Evolutionary conservation across 2,329 filamentous ascomycete species (phyloP).

Genomic region (Fusarium gaditjirri): DNA sequence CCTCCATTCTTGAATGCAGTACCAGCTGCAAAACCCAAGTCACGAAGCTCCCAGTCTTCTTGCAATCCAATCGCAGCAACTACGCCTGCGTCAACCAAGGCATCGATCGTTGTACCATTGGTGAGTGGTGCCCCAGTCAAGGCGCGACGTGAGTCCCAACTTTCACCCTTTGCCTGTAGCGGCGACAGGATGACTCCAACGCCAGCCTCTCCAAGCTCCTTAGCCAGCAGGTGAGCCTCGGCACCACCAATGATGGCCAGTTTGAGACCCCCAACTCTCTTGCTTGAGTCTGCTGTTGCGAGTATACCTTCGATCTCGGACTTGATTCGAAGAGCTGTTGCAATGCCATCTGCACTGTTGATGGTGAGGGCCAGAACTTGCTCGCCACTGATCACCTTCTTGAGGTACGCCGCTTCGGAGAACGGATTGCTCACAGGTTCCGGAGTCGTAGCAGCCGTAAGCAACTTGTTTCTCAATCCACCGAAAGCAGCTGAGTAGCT

Average conservation of each 20-base stretch:
- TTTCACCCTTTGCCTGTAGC: conserved; percentile 62
- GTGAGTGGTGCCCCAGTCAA: conserved; percentile 73
- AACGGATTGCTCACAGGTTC: conserved; percentile 53
- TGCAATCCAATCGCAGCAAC: conserved; percentile 66
- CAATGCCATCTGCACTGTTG: conserved; percentile 72
- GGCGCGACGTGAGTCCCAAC: conserved; percentile 71
- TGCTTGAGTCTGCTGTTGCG: conserved; percentile 3
- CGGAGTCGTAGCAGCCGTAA: conserved; percentile 58
- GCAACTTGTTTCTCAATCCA: conserved; percentile 62
- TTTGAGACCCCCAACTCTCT: conserved; percentile 52
- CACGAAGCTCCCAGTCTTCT: conserved; percentile 71
- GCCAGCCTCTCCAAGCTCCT: conserved; percentile 64
- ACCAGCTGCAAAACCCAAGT: conserved; percentile 69
- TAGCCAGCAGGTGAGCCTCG: conserved; percentile 69
- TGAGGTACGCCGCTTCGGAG: conserved; percentile 62
- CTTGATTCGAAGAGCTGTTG: conserved; percentile 69
- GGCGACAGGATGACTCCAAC: conserved; percentile 71
- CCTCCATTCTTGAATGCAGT: conserved; percentile 66
- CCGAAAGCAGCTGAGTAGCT: conserved; percentile 67
- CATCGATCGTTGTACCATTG: conserved; percentile 70
- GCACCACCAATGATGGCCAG: conserved; percentile 70
- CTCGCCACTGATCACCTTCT: conserved; percentile 63
- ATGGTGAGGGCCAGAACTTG: conserved; percentile 67
- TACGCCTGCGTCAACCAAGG: conserved; percentile 68
- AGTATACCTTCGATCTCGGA: conserved; percentile 60